These are phyloP conservation scores for Coix lacrymajobi DNA, from an alignment of 176 grass and related monocot genomes.

Conservation along the genomic window DNA sequence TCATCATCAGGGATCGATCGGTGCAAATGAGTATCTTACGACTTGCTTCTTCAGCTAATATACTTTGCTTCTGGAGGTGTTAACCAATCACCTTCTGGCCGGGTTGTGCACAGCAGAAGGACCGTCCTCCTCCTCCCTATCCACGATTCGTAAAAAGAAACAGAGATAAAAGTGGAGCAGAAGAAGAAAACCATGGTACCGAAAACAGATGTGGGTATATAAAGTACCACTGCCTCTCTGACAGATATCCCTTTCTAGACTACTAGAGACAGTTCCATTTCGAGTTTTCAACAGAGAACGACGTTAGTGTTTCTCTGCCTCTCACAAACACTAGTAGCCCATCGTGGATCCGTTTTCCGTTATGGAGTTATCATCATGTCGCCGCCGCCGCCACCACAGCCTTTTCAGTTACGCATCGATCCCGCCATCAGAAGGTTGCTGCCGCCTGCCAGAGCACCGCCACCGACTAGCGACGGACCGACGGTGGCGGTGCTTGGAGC, in stretches of 20 bases:
- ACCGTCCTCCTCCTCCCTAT: background rate
- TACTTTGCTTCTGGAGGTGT: background rate
- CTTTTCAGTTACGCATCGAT: background rate
- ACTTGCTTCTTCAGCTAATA: background rate
- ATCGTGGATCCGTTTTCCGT: background rate
- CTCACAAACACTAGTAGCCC: background rate
- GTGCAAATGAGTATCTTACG: background rate
- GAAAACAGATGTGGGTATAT: too few species aligned
- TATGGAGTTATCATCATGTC: background rate
- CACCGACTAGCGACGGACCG: background rate
- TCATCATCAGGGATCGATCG: background rate
- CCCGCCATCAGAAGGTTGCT: background rate
- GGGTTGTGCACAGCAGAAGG: background rate
- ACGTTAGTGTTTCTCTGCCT: background rate
- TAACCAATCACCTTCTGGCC: background rate
- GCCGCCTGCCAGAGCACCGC: background rate
- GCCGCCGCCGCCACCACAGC: background rate
- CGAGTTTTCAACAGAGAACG: background rate
- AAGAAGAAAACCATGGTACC: background rate
- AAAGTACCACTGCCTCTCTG: background rate
- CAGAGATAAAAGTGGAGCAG: background rate
- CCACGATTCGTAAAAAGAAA: background rate
- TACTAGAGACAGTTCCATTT: background rate
- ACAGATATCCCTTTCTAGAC: background rate
- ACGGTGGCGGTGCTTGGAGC: background rate